Percentiles rank a stretch among this genome's conserved stretches.
These are phyloP conservation scores for Boletus tomentosulus DNA, from an alignment of 768 basidiomycete species.

Conservation along the genomic window DNA sequence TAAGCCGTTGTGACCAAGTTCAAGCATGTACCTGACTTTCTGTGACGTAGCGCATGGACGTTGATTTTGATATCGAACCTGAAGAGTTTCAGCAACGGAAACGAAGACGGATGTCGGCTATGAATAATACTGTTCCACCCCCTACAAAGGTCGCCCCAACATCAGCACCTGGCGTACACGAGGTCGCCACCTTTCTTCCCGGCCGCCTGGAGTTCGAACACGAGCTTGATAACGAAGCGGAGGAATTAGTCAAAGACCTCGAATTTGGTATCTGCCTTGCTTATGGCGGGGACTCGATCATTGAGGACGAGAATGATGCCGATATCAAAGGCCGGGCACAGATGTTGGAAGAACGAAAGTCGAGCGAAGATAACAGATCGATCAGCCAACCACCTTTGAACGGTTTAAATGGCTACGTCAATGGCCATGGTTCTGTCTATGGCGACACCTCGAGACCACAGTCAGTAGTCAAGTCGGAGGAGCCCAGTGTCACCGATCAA, in stretches of 20 bases:
- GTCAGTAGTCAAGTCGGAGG: constrained; percentile 39
- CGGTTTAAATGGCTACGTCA: constrained; percentile 27
- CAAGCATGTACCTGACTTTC: neutral
- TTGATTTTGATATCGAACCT: constrained; percentile 65
- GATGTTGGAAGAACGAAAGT: constrained; percentile 39
- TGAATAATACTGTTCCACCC: constrained; percentile 56
- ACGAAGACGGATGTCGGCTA: constrained; percentile 78
- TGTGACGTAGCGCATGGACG: constrained; percentile 39
- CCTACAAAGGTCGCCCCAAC: constrained; percentile 74
- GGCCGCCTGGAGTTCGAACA: constrained; percentile 99
- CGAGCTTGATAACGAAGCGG: constrained; percentile 95
- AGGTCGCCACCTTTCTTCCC: constrained; percentile 89
- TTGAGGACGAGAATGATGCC: constrained; percentile 72
- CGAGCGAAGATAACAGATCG: constrained; percentile 14
- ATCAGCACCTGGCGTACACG: constrained; percentile 88
- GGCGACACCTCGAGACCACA: constrained; percentile 30
- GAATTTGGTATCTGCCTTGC: constrained; percentile 89
- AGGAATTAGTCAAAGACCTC: constrained; percentile 90
- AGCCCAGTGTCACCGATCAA: constrained; percentile 34
- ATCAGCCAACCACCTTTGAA: constrained; percentile 23
- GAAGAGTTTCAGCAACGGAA: constrained; percentile 87
- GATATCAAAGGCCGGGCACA: constrained; percentile 56
- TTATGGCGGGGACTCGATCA: constrained; percentile 79
- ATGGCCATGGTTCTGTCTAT: constrained; percentile 36
- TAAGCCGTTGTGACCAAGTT: constrained; percentile 34